Base-by-base conservation (phyloP, 257 asterid species). In the Solanum rostratum region DNA sequence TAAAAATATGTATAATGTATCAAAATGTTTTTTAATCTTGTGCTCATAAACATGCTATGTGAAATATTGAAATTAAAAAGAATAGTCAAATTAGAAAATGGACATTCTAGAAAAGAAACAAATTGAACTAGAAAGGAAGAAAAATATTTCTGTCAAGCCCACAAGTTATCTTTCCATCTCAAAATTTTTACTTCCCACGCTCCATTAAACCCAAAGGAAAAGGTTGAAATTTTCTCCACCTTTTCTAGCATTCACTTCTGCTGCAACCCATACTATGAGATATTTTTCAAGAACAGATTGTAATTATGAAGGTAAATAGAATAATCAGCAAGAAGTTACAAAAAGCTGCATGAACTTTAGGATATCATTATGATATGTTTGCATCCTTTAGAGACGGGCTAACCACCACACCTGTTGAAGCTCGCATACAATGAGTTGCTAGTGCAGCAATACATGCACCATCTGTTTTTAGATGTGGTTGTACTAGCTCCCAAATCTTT, bases 401-500 rank as follows among this genome's bases (percentile, higher is more conserved):
- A 87, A 84, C 76, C 18, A 96, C 81, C 22, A 87, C 91, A 81
- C 99, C 99, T 16, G 84, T 86, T 41, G 92, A 86, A 53, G 97
- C 91, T 86, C 91, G 93, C 99, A 96, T 96, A 66, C 63, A 69
- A 86, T 91, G 89, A 15, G 22, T 57, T n/a, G 89, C 93, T 13
- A 96, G 94, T 33, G 83, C 85, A 81, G 96, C 98, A 63, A 86
- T 85, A 70, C 91, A 57, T 10, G 92, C 86, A 43, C 88, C 94
- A 79, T 94, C 94, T 12, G 99, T 96, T 91, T 62, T 92, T 14
- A 96, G 89, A 87, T 90, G 95, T 71, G 98, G 98, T 86, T 96
- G 99, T 80, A 94, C 94, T 70, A 78, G 71, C 86, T 96, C 99
- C 99, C 99, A 96, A 13, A 94, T 92, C 90, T 94, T 96, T 85